phyloP scores from a whole-genome alignment of 805 yeast genomes.

The Debaryomyces maramus region DNA sequence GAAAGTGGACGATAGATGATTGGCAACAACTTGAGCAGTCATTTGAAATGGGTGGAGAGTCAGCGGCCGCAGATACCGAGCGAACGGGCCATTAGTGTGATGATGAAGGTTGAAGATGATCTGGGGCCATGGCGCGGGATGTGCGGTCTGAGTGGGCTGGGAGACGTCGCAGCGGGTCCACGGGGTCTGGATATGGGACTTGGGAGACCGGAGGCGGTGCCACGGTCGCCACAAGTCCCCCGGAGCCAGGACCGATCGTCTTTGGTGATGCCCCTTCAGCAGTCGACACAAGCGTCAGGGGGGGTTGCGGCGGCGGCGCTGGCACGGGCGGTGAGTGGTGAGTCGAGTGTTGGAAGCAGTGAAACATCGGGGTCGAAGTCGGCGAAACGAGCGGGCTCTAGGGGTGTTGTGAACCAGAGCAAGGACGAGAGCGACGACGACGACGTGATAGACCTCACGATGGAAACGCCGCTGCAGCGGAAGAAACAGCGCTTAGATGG shows the following conservation, averaged over 20 bases:
- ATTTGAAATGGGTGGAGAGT: conserved; percentile 17
- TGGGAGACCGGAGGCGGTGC: no score
- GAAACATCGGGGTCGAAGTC: no score
- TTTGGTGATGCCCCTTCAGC: not conserved
- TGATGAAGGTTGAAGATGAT: not conserved
- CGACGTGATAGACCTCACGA: conserved; percentile 6
- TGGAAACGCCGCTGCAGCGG: not conserved
- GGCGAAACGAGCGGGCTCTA: no score
- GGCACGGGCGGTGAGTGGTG: not conserved
- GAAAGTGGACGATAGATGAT: not conserved
- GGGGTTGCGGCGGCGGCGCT: not conserved
- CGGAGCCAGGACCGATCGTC: not conserved
- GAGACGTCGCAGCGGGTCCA: not conserved
- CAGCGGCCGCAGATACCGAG: conserved; percentile 16
- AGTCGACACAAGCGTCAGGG: not conserved
- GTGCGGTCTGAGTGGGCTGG: not conserved
- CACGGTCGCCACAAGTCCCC: no score
- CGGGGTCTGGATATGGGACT: no score
- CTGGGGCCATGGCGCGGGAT: not conserved
- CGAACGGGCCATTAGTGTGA: conserved; percentile 2
- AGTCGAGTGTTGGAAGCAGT: no score
- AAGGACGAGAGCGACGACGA: conserved; percentile 2
- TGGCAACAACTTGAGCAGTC: conserved; percentile 17
- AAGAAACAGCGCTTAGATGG: not conserved
- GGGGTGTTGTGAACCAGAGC: no score